Evolutionary conservation across 208 protist species (phyloP), one percentile per base, ranked within the genome.

Genomic region (Wallacemonas rigidus): DNA sequence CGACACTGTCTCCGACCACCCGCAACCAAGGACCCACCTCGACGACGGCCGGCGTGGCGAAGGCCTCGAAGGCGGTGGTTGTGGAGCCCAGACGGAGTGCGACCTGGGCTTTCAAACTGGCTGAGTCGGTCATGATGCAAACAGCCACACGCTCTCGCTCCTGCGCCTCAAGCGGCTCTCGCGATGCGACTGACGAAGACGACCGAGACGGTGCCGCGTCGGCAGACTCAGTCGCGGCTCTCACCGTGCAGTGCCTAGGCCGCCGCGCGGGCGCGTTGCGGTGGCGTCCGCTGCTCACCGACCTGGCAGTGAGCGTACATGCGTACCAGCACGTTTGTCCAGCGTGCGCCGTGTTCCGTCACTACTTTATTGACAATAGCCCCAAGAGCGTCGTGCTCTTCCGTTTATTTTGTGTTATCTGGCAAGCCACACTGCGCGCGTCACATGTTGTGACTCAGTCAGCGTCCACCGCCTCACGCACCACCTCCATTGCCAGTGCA

Each of bases 311-410:
- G 41, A 72, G 79, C 11, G 71, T 88, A 12, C 83, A 85, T 51
- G 71, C 55, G 47, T 88, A 82, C 55, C 73, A 56, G 38, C 36
- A 11, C 12, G n/a, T 88, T 41, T 78, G 83, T 43, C 79, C 83
- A 2, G 39, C 81, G 2, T 81, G 79, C 45, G 76, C 71, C 40
- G 65, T 88, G 12, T 88, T 88, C 58, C 73, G 74, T 2, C 75
- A 76, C 63, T 74, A 83, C 76, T 82, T 88, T 60, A 77, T 82
- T 47, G 73, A 82, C 67, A 70, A 73, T 43, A 68, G 72, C n/a
- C 39, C 69, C 1, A 74, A 74, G 15, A 74, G 39, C 2, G 64
- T 88, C 26, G 53, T 70, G 35, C 70, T 81, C 48, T 80, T 88
- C 51, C 70, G 71, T 58, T 40, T 82, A 0, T 79, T 85, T 47